Conservation (phyloP, 2,329 filamentous ascomycete species). For the Fusarium pininemorale region DNA sequence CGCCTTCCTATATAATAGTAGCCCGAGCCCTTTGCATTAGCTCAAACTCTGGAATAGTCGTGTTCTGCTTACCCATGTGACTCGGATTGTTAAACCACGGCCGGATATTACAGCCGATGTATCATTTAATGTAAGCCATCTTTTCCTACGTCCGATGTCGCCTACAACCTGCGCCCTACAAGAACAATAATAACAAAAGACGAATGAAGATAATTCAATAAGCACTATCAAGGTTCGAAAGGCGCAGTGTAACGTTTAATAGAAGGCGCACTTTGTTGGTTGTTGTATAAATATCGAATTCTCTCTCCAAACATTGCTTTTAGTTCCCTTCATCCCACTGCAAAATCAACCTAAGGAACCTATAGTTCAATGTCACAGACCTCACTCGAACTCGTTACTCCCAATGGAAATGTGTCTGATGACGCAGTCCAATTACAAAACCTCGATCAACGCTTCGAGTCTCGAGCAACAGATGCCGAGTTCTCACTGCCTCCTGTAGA, state of each 20-base stretch:
- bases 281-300: neutral
- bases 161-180: conserved; percentile 5
- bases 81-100: neutral
- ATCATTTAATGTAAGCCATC: neutral
- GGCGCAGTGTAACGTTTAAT: neutral
- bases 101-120: neutral
- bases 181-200: neutral
- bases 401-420: neutral
- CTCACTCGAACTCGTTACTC: neutral
- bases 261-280: neutral
- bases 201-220: neutral
- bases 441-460: neutral
- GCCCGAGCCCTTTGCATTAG: neutral
- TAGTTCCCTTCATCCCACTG: neutral
- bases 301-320: neutral
- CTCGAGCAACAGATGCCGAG: conserved; percentile 9
- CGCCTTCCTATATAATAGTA: neutral
- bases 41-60: neutral
- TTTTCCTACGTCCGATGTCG: conserved; percentile 7
- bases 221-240: neutral
- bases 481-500: conserved; percentile 48
- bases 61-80: neutral
- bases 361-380: conserved; percentile 1
- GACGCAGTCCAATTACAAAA: neutral
- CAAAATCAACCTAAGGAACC: neutral